phyloP scores from a whole-genome alignment of 805 yeast genomes.

The Isabelozyma rhagii region DNA sequence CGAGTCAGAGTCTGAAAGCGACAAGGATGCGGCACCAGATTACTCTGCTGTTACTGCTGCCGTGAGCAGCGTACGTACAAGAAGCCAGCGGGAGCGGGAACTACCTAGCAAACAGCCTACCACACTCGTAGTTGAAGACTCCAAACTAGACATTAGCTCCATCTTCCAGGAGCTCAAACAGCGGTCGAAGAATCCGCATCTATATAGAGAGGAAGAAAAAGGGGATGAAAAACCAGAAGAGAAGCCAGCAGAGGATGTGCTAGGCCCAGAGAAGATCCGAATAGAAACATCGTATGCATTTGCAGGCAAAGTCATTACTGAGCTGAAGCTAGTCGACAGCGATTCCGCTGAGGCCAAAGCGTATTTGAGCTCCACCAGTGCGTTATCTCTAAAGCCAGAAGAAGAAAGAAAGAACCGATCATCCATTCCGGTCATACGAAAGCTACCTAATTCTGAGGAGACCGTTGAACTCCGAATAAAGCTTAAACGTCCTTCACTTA shows the following conservation, averaged over 20 bases:
- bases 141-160: slow-evolving; percentile 27
- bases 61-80: slow-evolving; percentile 60
- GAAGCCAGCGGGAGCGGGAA: slow-evolving; percentile 49
- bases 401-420: slow-evolving; percentile 16
- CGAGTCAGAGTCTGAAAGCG: slow-evolving; percentile 35
- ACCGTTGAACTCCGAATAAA: slow-evolving; percentile 48
- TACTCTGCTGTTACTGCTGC: slow-evolving; percentile 48
- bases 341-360: slow-evolving; percentile 87
- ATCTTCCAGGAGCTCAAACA: slow-evolving; percentile 26
- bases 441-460: slow-evolving; percentile 26
- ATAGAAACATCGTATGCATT: slow-evolving; percentile 79
- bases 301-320: slow-evolving; percentile 82
- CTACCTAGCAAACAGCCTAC: slow-evolving; percentile 3
- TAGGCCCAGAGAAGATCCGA: slow-evolving; percentile 52
- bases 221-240: slow-evolving; percentile 4
- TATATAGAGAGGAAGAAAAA: not conserved
- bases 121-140: slow-evolving; percentile 10
- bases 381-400: slow-evolving; percentile 14
- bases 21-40: slow-evolving; percentile 34
- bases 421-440: slow-evolving; percentile 32
- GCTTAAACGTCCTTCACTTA: slow-evolving; percentile 68
- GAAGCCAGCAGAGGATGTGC: slow-evolving; percentile 1
- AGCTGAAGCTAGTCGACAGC: slow-evolving; percentile 72
- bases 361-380: slow-evolving; percentile 56
- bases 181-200: slow-evolving; percentile 1